Base-by-base conservation (phyloP, 805 yeast species). In the Saccharomycopsis fibuligera region DNA sequence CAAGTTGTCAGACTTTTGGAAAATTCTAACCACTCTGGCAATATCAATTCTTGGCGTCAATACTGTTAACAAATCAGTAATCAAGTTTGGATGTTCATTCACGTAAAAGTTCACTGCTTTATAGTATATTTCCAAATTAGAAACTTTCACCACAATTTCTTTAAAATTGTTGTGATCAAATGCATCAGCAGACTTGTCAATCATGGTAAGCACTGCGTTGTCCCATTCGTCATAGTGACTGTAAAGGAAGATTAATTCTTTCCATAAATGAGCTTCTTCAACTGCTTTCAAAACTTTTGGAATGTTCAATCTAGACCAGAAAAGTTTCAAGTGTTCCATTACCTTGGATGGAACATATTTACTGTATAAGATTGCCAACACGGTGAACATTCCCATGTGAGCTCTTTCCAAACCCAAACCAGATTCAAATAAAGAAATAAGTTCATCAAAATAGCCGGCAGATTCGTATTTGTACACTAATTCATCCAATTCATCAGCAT, bases 211-310 rank as follows among this genome's bases (percentile, higher is more conserved):
- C 31, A 96, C 89, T 53, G 99, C 99, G 67, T 93, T 93, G 67
- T 93, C 99, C 96, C 96, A 93, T 71, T 93, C 99, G 64, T 93
- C 99, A 66, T 93, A 93, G 68, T 93, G 99, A 64, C 96, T 89
- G 71, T 91, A 91, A 66, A 93, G 73, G 81, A 93, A 93, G 50
- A 93, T 88, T 58, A 91, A 75, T 70, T 93, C 99, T 19, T 95
- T 93, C 90, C 97, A 93, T 62, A 93, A 73, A 63, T 93, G 99
- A 36, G 96, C 93, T 49, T 72, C 79, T 68, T 91, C 97, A 61
- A 93, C 86, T 29, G 96, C 97, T 56, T 86, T 81, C 57, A 93
- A 84, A 44, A 88, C 98, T 73, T 91, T 93, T 59, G 99, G 98
- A 71, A 93, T 91, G 67, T 93, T 93, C 66, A 93, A 78, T 70